Evolutionary conservation across 805 yeast genomes (phyloP), one percentile per base, ranked within the genome.

Genomic region (Lachancea fermentati): DNA sequence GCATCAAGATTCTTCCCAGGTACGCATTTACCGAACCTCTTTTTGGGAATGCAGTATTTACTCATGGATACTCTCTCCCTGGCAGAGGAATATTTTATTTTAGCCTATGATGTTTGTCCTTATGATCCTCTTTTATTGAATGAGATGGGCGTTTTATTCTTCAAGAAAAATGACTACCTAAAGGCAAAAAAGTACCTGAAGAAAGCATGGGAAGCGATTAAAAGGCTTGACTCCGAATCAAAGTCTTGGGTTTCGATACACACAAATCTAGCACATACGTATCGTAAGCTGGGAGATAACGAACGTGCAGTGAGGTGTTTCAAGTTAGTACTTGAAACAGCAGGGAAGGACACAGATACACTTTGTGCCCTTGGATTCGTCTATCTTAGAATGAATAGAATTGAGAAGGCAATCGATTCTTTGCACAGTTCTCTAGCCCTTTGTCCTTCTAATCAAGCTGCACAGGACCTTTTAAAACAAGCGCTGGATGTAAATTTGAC

Each of bases 31-130:
- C 97, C 98, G 2, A 79, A 84, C 54, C 65, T 93, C 44, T 91
- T 85, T 53, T 68, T 93, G 30, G 99, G 98, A 1, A 93, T 93
- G 96, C 97, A 93, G 66, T 91, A 93, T 60, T 66, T 88, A 51
- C 88, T 86, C 44, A 83, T 91, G 79, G 82, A 81, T 58, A 88
- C 89, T 50, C 68, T 85, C 34, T 74, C 80, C 4, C 66, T 93
- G 40, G 87, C 97, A 0, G 89, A 85, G 51, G 97, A 91, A 58
- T 93, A 89, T 55, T 71, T 93, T 19, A 65, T 71, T 42, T 75
- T 89, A 3, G 76, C 97, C 1, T 80, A 77, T 51, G 77, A 78
- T 15, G 76, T 88, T 2, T 89, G 96, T 60, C 79, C 84, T 16
- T 69, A 76, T 3, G 98, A 93, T 60, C 97, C 99, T 3, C 63